Evolutionary conservation across 768 basidiomycete species (phyloP).

Genomic region (Macrolepiota fuliginosa): DNA sequence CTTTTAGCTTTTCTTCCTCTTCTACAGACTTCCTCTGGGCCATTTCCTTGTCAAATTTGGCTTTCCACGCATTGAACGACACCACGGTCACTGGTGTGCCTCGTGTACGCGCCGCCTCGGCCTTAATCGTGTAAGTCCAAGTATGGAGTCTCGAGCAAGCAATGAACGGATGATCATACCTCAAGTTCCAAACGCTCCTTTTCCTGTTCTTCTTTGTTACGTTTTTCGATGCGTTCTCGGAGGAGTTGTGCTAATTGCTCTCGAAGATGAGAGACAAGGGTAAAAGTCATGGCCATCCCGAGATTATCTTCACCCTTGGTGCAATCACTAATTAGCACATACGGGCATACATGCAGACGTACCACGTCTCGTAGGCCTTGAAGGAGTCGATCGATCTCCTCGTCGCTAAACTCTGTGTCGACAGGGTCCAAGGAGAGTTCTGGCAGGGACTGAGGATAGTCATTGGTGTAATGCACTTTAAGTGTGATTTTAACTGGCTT

Average conservation of each 20-base stretch:
- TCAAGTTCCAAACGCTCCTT: conserved; percentile 73
- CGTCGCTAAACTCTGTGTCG: conserved; percentile 58
- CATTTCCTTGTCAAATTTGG: conserved; percentile 73
- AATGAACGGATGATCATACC: conserved; percentile 39
- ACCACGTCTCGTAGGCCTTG: conserved; percentile 56
- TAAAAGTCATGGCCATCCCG: conserved; percentile 98
- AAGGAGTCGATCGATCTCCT: conserved; percentile 54
- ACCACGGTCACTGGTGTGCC: conserved; percentile 90
- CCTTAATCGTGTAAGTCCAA: conserved; percentile 43
- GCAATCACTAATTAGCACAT: conserved; percentile 11
- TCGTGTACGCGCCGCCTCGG: conserved; percentile 80
- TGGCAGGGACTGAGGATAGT: conserved; percentile 85
- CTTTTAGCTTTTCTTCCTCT: conserved; percentile 74
- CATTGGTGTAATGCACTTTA: conserved; percentile 71
- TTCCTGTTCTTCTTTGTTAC: conserved; percentile 64
- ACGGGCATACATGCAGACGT: conserved; percentile 22
- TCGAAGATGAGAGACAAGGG: conserved; percentile 80
- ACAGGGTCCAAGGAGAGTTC: conserved; percentile 61
- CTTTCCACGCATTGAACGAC: conserved; percentile 81
- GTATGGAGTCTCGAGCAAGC: background rate
- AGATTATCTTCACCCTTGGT: conserved; percentile 78
- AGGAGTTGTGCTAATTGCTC: conserved; percentile 72
- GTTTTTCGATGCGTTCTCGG: conserved; percentile 52
- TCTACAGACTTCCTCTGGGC: conserved; percentile 55
- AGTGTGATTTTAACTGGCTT: conserved; percentile 70